These are phyloP conservation scores for Aspergillus avenaceus DNA, from an alignment of 495 filamentous ascomycete species.

Conservation along the genomic window DNA sequence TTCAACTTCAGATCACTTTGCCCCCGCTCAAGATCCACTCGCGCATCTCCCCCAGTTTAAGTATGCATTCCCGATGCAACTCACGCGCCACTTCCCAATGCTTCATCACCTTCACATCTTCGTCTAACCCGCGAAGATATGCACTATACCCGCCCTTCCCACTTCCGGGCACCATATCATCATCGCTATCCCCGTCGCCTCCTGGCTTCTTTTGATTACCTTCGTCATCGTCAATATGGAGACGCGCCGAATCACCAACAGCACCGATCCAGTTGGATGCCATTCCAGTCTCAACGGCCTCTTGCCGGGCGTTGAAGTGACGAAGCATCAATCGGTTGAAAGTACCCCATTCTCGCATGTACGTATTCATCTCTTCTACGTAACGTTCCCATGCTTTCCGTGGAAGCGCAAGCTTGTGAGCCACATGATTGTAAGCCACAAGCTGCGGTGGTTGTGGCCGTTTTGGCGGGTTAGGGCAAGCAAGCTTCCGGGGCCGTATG, in stretches of 20 bases:
- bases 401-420: constrained; percentile 26
- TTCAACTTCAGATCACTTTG: constrained; percentile 22
- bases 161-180: constrained; percentile 23
- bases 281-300: constrained; percentile 44
- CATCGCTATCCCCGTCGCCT: constrained; percentile 17
- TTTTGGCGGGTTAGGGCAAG: constrained; percentile 61
- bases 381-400: constrained; percentile 56
- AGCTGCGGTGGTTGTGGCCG: constrained; percentile 38
- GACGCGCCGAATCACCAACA: constrained; percentile 42
- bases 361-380: constrained; percentile 56
- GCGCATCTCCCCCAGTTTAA: constrained; percentile 54
- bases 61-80: constrained; percentile 57
- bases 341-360: constrained; percentile 63
- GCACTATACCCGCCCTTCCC: constrained; percentile 46
- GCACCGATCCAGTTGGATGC: constrained; percentile 53
- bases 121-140: constrained; percentile 58
- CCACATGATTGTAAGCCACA: constrained; percentile 15
- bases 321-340: constrained; percentile 62
- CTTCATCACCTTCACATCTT: constrained; percentile 58
- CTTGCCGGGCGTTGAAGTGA: constrained; percentile 64
- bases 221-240: constrained; percentile 28
- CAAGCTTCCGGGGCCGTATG: constrained; percentile 36
- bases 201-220: too few species aligned
- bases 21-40: constrained; percentile 45
- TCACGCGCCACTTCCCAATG: constrained; percentile 64